These are phyloP conservation scores for Penicillium sp. DNA, from an alignment of 2,329 filamentous ascomycete genomes.

Conservation along the genomic window DNA sequence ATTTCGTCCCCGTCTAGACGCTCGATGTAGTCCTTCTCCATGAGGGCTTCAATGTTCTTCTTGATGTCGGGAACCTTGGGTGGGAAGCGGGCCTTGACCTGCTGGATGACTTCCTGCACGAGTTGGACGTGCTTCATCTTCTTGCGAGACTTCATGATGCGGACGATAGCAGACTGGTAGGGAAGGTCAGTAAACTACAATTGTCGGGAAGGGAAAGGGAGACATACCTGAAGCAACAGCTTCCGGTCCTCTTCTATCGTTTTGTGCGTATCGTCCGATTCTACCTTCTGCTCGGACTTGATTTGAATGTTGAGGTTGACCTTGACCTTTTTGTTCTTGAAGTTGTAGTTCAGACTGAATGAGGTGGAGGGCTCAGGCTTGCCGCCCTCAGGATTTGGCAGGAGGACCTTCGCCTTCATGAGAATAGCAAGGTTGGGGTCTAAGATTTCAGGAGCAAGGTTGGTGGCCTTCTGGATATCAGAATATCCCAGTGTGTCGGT, in stretches of 20 bases:
- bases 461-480: conserved; percentile 78
- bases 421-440: conserved; percentile 84
- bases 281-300: conserved; percentile 93
- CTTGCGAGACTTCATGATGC: conserved; percentile 99
- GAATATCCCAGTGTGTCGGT: conserved; percentile 80
- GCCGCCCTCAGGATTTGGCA: conserved; percentile 66
- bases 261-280: conserved; percentile 97
- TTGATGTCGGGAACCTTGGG: conserved; percentile 96
- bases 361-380: conserved; percentile 75
- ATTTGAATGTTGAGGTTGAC: conserved; percentile 94
- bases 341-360: conserved; percentile 86
- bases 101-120: conserved; percentile 90
- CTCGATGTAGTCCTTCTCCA: conserved; percentile 99
- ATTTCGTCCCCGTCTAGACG: conserved; percentile 91
- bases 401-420: conserved; percentile 87
- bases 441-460: conserved; percentile 74
- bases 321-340: conserved; percentile 98
- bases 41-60: conserved; percentile 97
- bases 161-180: conserved; percentile 86
- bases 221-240: conserved; percentile 86
- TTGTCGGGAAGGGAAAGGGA: neutral
- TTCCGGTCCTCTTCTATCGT: conserved; percentile 98
- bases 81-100: conserved; percentile 89
- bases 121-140: conserved; percentile 96
- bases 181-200: conserved; percentile 1